Conservation (phyloP, 129 eudicot species). For the Pulicaria dysenterica region DNA sequence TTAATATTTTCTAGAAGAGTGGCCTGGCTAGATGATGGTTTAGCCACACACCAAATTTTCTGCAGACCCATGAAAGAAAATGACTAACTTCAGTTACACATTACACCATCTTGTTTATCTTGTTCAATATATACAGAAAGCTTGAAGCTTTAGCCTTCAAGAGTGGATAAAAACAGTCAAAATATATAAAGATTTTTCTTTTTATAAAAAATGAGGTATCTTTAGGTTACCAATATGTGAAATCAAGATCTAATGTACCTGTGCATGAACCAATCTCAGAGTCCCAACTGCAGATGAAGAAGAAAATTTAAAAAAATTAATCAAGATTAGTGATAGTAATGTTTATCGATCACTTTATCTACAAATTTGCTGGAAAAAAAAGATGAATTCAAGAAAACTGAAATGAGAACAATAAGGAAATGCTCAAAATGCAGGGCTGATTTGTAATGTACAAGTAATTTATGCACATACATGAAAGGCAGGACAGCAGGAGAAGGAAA, state of each 20-base stretch:
- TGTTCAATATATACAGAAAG: background rate
- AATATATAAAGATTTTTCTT: background rate
- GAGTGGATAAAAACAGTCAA: background rate
- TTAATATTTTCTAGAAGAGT: constrained; percentile 51
- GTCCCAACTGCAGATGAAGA: constrained; percentile 41
- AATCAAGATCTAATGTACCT: constrained; percentile 38
- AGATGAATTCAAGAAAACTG: too few species aligned
- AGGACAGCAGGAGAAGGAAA: constrained; percentile 33
- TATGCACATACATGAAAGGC: constrained; percentile 45
- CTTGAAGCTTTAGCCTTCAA: constrained; percentile 4
- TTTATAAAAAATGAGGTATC: background rate
- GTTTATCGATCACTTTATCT: background rate
- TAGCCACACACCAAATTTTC: constrained; percentile 94
- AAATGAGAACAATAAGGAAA: too few species aligned
- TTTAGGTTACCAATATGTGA: background rate
- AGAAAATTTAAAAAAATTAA: background rate
- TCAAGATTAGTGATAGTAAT: background rate
- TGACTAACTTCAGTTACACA: background rate
- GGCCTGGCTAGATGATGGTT: constrained; percentile 60
- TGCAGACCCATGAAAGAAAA: constrained; percentile 24
- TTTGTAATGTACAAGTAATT: background rate
- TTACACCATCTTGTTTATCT: background rate
- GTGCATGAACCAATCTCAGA: constrained; percentile 40
- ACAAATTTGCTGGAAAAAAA: too few species aligned
- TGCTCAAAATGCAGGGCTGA: background rate